Base-by-base conservation (phyloP, 1,284 basidiomycete species). In the Apiotrichum akiyoshidainum region DNA sequence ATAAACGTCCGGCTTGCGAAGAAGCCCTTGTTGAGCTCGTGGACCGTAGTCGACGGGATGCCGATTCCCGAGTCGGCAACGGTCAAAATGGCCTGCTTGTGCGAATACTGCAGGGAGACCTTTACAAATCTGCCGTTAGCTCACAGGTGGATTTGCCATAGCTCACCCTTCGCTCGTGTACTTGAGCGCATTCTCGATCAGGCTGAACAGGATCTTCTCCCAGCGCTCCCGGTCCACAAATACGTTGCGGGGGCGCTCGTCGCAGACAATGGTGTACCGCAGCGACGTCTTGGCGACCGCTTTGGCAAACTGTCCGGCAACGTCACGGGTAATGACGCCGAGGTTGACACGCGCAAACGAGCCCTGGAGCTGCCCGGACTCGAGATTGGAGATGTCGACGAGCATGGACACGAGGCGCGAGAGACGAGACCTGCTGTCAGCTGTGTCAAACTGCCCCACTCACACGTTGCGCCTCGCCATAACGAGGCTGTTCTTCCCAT, bases 31-130 rank as follows among this genome's bases (percentile, higher is more conserved):
- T 40, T 42, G 16, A 42, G 26, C 16, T 51, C 50, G 3, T 51
- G 39, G 22, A 51, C 39, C 10, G 17, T 13, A 6, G 50, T 13
- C 10, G 37, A 40, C n/a, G 77, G 72, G 21, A 80, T 80, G 9
- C 79, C 79, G 17, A 78, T 70, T 7, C 79, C 80, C 2, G 75
- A 76, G 57, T 80, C 79, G 21, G 60, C 54, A 7, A 80, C 76
- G 0, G 71, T 56, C 10, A 79, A 52, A 2, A 72, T 56, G 1
- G 70, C 72, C 37, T 73, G 64, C 12, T 52, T 48, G 0, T 48
- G 44, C 2, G 39, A 40, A 39, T 51, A 51, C 14, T 42, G 39
- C 10, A 51, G 21, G 16, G 21, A 51, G 21, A 51, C 50, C 21
- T 26, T 40, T 22, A 51, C 40, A 12, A 41, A 51, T n/a, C 47